A percentile compares a stretch with the other conserved stretches of the same genome.
Conservation (phyloP, 2,329 filamentous ascomycete species). For the Talaromyces sp. region DNA sequence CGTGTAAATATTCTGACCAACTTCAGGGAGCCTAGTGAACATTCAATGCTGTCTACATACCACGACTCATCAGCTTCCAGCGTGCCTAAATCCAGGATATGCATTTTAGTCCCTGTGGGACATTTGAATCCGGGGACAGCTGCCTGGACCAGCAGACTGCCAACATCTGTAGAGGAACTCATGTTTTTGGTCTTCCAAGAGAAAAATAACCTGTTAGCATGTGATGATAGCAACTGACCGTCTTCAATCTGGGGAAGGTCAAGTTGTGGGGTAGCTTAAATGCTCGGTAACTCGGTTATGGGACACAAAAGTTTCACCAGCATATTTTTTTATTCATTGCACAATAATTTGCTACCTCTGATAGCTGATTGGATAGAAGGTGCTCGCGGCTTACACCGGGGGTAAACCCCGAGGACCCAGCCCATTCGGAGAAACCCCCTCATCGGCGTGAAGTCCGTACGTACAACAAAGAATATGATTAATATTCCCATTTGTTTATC, state of each 20-base stretch:
- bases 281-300: not conserved
- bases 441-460: not conserved
- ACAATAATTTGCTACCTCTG: not conserved
- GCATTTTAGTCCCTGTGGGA: conserved; percentile 45
- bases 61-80: conserved; percentile 47
- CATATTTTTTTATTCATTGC: not conserved
- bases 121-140: conserved; percentile 25
- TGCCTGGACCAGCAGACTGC: conserved; percentile 2
- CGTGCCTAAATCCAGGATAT: conserved; percentile 42
- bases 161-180: not conserved
- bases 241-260: not conserved
- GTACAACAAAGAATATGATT: not conserved
- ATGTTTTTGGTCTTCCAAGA: not conserved
- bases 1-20: not conserved
- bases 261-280: not conserved
- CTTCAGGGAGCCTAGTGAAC: not conserved
- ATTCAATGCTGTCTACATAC: conserved; percentile 12
- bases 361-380: not conserved
- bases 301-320: not conserved
- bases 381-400: not conserved
- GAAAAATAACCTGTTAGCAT: not conserved
- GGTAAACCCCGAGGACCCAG: not conserved
- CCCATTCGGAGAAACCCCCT: not conserved
- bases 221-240: not conserved
- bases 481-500: not conserved